Evolutionary conservation across 2,329 filamentous ascomycete genomes (phyloP).

Genomic region (Fusarium longipes): DNA sequence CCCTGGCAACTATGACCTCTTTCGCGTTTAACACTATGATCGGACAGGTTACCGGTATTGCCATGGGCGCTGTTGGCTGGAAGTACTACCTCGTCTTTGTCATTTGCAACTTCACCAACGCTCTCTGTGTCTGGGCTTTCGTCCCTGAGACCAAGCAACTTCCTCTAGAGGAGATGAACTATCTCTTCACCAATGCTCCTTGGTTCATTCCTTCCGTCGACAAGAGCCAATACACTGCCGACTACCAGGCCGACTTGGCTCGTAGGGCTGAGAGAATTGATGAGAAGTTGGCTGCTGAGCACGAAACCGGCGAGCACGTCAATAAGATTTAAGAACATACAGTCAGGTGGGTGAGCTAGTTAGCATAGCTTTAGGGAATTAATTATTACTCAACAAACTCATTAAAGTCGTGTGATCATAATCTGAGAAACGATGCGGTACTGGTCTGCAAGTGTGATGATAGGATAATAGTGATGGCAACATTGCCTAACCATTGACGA

Average conservation of each 20-base stretch:
- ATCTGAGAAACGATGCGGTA: too few relatives aligned
- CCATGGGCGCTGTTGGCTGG: slow-evolving; percentile 55
- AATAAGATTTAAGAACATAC: not conserved
- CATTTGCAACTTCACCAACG: slow-evolving; percentile 69
- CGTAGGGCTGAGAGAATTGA: slow-evolving; percentile 56
- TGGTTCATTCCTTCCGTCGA: slow-evolving; percentile 22
- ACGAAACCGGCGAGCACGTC: slow-evolving; percentile 18
- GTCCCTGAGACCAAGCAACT: slow-evolving; percentile 74
- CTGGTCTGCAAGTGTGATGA: too few relatives aligned
- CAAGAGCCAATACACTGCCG: slow-evolving; percentile 32
- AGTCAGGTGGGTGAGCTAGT: not conserved
- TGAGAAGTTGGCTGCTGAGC: slow-evolving; percentile 18
- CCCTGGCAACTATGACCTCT: slow-evolving; percentile 76
- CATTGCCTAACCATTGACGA: too few relatives aligned
- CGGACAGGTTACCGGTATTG: slow-evolving; percentile 48
- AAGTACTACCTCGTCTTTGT: slow-evolving; percentile 59
- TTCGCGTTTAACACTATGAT: slow-evolving; percentile 85
- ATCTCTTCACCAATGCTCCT: slow-evolving; percentile 66
- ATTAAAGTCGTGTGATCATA: too few relatives aligned
- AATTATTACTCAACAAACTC: not conserved
- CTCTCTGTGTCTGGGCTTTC: slow-evolving; percentile 68
- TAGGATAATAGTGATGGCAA: too few relatives aligned
- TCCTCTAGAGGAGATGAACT: slow-evolving; percentile 76
- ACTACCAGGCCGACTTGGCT: slow-evolving; percentile 62
- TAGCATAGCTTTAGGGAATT: not conserved